phyloP scores from a whole-genome alignment of 371 early-diverging fungal genomes.

The Mortierella sp. region DNA sequence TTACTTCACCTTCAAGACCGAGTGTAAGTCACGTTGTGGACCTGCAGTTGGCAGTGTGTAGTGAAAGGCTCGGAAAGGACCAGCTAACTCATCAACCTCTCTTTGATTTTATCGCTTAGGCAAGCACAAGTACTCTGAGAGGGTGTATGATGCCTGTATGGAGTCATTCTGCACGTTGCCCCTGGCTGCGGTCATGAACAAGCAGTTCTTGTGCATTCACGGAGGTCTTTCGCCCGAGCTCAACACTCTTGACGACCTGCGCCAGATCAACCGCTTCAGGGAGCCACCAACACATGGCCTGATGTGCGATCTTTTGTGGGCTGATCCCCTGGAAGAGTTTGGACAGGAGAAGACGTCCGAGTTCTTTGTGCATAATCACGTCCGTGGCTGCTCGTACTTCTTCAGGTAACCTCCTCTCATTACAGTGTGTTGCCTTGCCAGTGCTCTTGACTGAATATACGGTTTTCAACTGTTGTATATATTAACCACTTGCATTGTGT shows the following conservation, averaged over 20 bases:
- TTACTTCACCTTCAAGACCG: conserved; percentile 97
- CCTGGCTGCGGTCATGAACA: conserved; percentile 96
- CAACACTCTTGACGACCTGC: conserved; percentile 88
- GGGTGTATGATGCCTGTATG: conserved; percentile 92
- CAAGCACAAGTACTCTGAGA: conserved; percentile 95
- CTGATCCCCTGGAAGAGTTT: conserved; percentile 97
- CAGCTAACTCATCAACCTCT: not conserved
- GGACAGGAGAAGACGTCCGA: conserved; percentile 90
- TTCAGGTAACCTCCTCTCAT: conserved; percentile 69
- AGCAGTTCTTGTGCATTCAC: conserved; percentile 98
- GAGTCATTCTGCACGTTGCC: conserved; percentile 97
- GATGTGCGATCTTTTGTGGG: conserved; percentile 98
- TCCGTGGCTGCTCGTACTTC: conserved; percentile 96
- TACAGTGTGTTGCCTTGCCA: no score
- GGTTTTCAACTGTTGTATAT: not conserved
- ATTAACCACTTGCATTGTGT: not conserved
- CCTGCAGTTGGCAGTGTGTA: no score
- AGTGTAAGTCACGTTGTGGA: conserved; percentile 74
- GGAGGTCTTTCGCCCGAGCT: conserved; percentile 98
- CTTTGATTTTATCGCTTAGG: conserved; percentile 59
- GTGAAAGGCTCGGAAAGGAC: not conserved
- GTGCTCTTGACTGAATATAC: not conserved
- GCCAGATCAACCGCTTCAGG: conserved; percentile 92
- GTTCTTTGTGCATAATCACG: conserved; percentile 88
- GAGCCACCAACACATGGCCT: conserved; percentile 96